Base-by-base conservation (phyloP, 208 protist species). In the Leishmania gerbilli region DNA sequence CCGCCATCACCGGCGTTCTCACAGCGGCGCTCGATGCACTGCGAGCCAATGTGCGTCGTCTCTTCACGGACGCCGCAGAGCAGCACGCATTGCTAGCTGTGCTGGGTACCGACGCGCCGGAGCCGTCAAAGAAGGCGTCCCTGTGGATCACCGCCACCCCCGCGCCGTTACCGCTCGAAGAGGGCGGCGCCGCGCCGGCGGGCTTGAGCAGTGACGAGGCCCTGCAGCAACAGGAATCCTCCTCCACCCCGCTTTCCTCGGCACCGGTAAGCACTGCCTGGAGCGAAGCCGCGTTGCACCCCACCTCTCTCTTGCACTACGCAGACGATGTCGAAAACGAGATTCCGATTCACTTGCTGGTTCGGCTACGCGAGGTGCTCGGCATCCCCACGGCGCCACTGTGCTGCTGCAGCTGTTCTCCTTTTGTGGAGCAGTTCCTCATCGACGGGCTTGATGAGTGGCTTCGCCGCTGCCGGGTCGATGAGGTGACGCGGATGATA, bases 391-490 rank as follows among this genome's bases (percentile, higher is more conserved):
- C 53, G 2, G 51, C 72, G 31, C 31, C 71, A 17, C 37, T 40
- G 27, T 75, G 53, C 31, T 85, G 53, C 49, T 74, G 68, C 68
- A 88, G 85, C 7, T 21, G 40, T 9, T 83, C 85, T 0, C 84
- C 91, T 13, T 42, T 95, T 21, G 72, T 83, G 45, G 93, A 96
- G 83, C 95, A 97, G 87, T 87, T 96, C 67, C 83, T 96, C 51
- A 90, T 97, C 76, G 95, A 97, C 76, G 93, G 84, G 0, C 24
- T 97, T 19, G 95, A 96, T 68, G 83, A 83, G 4, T 97, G 92
- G 92, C 87, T 96, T 87, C 42, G 45, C 19, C 24, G 81, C 34
- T 84, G 82, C 34, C 69, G 77, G 1, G 34, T 79, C 3, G 79
- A 81, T 24, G 89, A 93, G 69, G 90, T 89, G 64, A 87, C 91